Evolutionary conservation across 75 land plant genomes (phyloP).

Genomic region (Pinus taeda): DNA sequence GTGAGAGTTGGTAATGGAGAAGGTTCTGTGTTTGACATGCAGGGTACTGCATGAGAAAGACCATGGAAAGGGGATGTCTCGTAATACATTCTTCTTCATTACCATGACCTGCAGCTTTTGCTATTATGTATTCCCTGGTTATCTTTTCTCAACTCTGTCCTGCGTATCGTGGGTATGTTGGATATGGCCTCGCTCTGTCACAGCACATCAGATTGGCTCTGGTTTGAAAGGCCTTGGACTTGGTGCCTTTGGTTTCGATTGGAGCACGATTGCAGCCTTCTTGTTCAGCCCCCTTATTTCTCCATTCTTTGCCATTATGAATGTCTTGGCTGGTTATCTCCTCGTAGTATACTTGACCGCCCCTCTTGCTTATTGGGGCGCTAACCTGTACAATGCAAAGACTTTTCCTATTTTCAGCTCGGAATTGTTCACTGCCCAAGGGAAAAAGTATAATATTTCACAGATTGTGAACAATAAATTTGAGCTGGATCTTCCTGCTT

Average conservation of each 20-base stretch:
- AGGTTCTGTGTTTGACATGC: slow-evolving; percentile 1
- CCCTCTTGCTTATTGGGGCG: slow-evolving; percentile 64
- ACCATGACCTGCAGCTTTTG: slow-evolving; percentile 56
- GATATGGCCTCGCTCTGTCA: slow-evolving; percentile 63
- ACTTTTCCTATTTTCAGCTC: slow-evolving; percentile 69
- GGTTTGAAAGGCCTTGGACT: slow-evolving; percentile 84
- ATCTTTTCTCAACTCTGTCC: slow-evolving; percentile 61
- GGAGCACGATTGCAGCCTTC: slow-evolving; percentile 65
- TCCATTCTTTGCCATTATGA: slow-evolving; percentile 73
- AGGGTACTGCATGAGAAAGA: slow-evolving; percentile 79
- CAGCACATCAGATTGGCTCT: slow-evolving; percentile 69
- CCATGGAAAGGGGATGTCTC: slow-evolving; percentile 29
- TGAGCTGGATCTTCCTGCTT: slow-evolving; percentile 40
- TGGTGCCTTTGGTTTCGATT: slow-evolving; percentile 72
- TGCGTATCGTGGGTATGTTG: slow-evolving; percentile 73
- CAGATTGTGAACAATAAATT: slow-evolving; percentile 67
- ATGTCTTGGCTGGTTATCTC: slow-evolving; percentile 54
- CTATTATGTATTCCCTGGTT: slow-evolving; percentile 69
- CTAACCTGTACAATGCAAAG: slow-evolving; percentile 50
- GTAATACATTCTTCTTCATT: slow-evolving; percentile 65
- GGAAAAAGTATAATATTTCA: slow-evolving; percentile 46
- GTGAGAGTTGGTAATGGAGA: slow-evolving; percentile 14
- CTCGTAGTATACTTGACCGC: slow-evolving; percentile 40
- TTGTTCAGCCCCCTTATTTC: slow-evolving; percentile 65
- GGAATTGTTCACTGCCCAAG: slow-evolving; percentile 40